These are phyloP conservation scores for Penicillium sp. DNA, from an alignment of 2,329 filamentous ascomycete genomes.

Conservation along the genomic window DNA sequence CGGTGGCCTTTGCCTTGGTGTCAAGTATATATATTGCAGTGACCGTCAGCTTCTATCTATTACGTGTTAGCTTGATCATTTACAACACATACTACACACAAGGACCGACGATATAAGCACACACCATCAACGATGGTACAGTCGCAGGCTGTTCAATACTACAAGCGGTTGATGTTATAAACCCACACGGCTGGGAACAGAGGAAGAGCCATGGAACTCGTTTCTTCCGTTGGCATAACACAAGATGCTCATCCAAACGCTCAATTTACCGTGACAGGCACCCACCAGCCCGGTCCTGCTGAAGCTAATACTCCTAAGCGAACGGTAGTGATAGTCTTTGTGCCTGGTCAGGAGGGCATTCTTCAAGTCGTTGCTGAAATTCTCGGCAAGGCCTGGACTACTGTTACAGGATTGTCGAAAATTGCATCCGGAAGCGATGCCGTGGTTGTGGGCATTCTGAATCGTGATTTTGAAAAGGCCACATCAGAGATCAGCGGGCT, in stretches of 20 bases:
- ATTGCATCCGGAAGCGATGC: slow-evolving; percentile 54
- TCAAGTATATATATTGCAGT: neutral
- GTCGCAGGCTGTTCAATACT: slow-evolving; percentile 2
- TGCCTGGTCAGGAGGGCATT: slow-evolving; percentile 67
- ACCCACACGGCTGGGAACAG: neutral
- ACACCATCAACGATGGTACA: slow-evolving; percentile 6
- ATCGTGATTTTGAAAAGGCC: slow-evolving; percentile 54
- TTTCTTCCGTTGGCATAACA: slow-evolving; percentile 5
- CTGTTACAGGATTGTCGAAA: slow-evolving; percentile 55
- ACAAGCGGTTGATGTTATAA: slow-evolving; percentile 5
- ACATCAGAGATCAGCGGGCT: slow-evolving; percentile 53
- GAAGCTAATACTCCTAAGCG: slow-evolving; percentile 13
- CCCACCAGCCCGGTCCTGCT: slow-evolving; percentile 1
- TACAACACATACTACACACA: neutral
- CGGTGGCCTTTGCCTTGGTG: neutral
- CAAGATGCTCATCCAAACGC: neutral
- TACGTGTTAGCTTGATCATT: neutral
- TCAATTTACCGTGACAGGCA: slow-evolving; percentile 4
- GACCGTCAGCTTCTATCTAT: neutral
- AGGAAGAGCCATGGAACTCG: slow-evolving; percentile 1
- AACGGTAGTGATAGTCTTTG: slow-evolving; percentile 63
- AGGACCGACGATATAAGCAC: neutral
- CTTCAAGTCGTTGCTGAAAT: slow-evolving; percentile 74
- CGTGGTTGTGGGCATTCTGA: slow-evolving; percentile 64
- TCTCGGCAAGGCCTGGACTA: slow-evolving; percentile 66